phyloP scores from a whole-genome alignment of 495 filamentous ascomycete genomes.

The Podospora comata region DNA sequence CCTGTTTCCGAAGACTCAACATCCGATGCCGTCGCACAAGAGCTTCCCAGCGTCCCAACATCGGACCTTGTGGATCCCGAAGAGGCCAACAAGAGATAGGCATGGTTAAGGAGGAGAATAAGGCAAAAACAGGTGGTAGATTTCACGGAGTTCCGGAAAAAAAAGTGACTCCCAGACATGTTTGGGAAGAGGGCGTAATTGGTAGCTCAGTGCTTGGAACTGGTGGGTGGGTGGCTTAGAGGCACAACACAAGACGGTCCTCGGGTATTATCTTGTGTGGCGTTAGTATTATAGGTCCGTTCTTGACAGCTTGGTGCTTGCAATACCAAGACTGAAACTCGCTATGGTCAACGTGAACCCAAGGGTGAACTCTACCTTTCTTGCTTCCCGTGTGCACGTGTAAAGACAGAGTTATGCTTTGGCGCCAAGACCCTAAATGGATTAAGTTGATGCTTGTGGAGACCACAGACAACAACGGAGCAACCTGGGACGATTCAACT shows the following conservation, averaged over 20 bases:
- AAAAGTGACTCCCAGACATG: not conserved
- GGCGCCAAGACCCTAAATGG: not conserved
- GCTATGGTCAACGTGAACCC: too few species aligned
- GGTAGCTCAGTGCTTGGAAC: not conserved
- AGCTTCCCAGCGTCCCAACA: constrained; percentile 38
- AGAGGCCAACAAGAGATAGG: constrained; percentile 38
- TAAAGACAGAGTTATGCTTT: not conserved
- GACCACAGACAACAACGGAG: not conserved
- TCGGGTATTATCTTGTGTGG: not conserved
- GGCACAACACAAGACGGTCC: not conserved
- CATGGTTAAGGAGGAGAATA: not conserved
- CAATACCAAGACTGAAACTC: too few species aligned
- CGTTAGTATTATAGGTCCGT: not conserved
- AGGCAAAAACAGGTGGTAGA: not conserved
- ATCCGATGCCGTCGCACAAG: constrained; percentile 25
- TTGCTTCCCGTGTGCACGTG: too few species aligned
- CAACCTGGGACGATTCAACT: too few species aligned
- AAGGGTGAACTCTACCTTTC: too few species aligned
- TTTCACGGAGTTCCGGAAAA: not conserved
- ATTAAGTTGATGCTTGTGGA: not conserved
- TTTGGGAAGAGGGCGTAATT: not conserved
- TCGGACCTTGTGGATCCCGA: constrained; percentile 33
- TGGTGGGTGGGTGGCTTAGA: not conserved
- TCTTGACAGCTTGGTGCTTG: too few species aligned
- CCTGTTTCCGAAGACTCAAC: constrained; percentile 32